Evolutionary conservation across 1,284 basidiomycete species (phyloP).

Genomic region (Apiotrichum gracile): DNA sequence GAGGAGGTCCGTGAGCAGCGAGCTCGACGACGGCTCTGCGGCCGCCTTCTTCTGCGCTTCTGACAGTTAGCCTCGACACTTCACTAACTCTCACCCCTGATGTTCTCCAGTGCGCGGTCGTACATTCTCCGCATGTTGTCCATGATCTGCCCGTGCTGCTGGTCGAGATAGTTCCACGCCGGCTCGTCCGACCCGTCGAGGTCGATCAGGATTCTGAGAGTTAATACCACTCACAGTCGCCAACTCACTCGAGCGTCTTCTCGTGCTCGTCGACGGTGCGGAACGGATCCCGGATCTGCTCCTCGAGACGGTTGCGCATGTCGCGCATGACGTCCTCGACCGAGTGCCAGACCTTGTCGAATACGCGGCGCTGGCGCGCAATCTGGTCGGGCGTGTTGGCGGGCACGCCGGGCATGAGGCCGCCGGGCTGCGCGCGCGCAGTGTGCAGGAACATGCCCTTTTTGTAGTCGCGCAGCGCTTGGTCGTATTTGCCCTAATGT

Average conservation of each 20-base stretch:
- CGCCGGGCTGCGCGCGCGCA: conserved; percentile 63
- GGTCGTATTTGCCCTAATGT: conserved; percentile 79
- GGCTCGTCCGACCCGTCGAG: conserved; percentile 70
- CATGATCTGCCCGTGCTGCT: conserved; percentile 80
- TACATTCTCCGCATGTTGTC: conserved; percentile 68
- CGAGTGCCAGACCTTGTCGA: conserved; percentile 93
- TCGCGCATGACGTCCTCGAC: conserved; percentile 93
- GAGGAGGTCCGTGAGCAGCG: conserved; percentile 25
- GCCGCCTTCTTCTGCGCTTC: conserved; percentile 2
- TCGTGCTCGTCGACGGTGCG: conserved; percentile 89
- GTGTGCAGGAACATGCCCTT: conserved; percentile 90
- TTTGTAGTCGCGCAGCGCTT: conserved; percentile 91
- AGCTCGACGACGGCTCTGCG: conserved; percentile 25
- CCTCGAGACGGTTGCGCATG: conserved; percentile 73
- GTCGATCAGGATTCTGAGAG: conserved; percentile 69
- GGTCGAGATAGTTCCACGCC: conserved; percentile 89
- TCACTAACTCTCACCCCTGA: conserved; percentile 49
- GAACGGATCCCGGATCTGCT: conserved; percentile 66
- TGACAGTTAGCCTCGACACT: background rate
- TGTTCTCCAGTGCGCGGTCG: conserved; percentile 53
- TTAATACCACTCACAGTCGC: background rate
- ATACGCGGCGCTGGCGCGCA: conserved; percentile 81
- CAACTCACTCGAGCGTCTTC: conserved; percentile 84
- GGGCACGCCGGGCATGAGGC: conserved; percentile 56
- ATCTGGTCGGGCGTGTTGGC: conserved; percentile 53